Percentiles rank a stretch among this genome's conserved stretches.
Evolutionary conservation across 192 early-diverging fungal genomes (phyloP).

Genomic region (Neocallimastix lanati): DNA sequence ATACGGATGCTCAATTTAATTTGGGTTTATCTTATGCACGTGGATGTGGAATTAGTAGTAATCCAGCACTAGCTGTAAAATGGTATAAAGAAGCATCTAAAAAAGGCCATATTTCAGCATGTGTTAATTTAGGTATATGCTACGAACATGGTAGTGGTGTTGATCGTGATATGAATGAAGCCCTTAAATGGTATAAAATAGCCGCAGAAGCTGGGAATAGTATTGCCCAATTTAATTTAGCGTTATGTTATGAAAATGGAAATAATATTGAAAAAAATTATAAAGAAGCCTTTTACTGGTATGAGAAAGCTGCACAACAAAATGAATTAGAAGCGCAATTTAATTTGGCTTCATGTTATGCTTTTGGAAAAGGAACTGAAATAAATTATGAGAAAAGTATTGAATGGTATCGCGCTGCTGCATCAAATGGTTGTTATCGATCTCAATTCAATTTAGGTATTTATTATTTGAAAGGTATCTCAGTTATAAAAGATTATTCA

Average conservation of each 20-base stretch:
- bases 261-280: slow-evolving; percentile 5
- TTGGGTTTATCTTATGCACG: slow-evolving; percentile 6
- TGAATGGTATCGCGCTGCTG: not conserved
- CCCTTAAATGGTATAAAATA: slow-evolving; percentile 4
- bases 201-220: slow-evolving; percentile 1
- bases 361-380: not conserved
- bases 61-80: slow-evolving; percentile 1
- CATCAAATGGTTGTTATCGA: not conserved
- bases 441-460: not conserved
- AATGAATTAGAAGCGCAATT: slow-evolving; percentile 4
- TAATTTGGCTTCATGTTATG: slow-evolving; percentile 5
- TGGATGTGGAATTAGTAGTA: slow-evolving; percentile 6
- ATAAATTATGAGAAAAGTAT: not conserved
- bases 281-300: slow-evolving; percentile 3
- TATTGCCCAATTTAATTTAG: slow-evolving; percentile 3
- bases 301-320: slow-evolving; percentile 7
- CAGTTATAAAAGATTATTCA: not conserved
- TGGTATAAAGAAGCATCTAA: slow-evolving; percentile 8
- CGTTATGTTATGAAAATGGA: slow-evolving; percentile 5
- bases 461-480: not conserved
- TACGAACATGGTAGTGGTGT: slow-evolving; percentile 12
- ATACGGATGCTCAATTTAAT: slow-evolving; percentile 12
- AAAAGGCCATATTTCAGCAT: slow-evolving; percentile 5
- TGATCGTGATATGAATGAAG: not conserved
- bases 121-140: slow-evolving; percentile 12